A percentile compares a stretch with the other conserved stretches of the same genome.
phyloP scores from a whole-genome alignment of 2,329 filamentous ascomycete genomes.

The Clarireedia monteithiana region DNA sequence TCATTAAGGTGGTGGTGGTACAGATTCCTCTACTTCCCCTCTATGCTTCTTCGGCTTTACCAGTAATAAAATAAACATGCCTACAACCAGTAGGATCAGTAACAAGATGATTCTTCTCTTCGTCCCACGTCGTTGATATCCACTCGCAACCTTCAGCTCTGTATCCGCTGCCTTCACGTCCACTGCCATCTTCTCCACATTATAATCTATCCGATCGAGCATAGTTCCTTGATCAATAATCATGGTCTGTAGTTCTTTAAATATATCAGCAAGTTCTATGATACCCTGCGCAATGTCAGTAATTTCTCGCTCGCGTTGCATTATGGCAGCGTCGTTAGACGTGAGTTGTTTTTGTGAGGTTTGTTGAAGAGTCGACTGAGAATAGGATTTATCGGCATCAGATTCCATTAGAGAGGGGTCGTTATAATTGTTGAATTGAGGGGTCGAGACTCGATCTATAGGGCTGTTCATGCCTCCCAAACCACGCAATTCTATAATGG shows the following conservation, averaged over 20 bases:
- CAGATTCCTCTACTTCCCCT: conserved; percentile 17
- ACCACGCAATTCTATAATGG: conserved; percentile 58
- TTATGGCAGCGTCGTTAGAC: conserved; percentile 76
- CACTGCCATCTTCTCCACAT: conserved; percentile 89
- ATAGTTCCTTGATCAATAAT: conserved; percentile 88
- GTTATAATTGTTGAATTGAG: conserved; percentile 49
- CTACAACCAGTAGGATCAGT: conserved; percentile 75
- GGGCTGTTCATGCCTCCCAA: conserved; percentile 54
- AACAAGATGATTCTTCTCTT: conserved; percentile 91
- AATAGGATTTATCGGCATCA: conserved; percentile 86
- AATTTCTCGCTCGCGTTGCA: conserved; percentile 91
- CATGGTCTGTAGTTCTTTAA: conserved; percentile 93
- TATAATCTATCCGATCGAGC: conserved; percentile 94
- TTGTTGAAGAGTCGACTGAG: conserved; percentile 79
- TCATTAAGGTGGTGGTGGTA: conserved; percentile 17
- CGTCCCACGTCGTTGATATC: conserved; percentile 79
- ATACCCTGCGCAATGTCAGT: conserved; percentile 97
- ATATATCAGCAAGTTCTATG: conserved; percentile 93
- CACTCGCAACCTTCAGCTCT: conserved; percentile 79
- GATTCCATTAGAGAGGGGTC: conserved; percentile 89
- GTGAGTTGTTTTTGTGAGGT: conserved; percentile 57
- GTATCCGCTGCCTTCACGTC: conserved; percentile 91
- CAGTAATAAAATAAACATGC: conserved; percentile 75
- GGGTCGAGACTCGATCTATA: conserved; percentile 48
- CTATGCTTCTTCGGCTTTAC: conserved; percentile 48